Evolutionary conservation across 768 basidiomycete species (phyloP).

Genomic region (Nevesoporus exiguus): DNA sequence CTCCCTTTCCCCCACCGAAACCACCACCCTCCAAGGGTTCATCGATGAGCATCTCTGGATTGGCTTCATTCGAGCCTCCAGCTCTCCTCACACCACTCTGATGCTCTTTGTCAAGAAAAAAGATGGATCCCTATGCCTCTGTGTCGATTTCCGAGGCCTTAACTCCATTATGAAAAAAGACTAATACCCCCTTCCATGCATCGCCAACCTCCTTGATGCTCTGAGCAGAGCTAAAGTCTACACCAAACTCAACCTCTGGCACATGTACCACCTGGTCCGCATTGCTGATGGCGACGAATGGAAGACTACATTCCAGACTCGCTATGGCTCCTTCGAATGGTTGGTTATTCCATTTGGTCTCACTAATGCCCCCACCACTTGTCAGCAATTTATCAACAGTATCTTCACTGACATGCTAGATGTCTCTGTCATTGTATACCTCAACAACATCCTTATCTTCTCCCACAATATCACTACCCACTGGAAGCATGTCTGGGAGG

Average conservation of each 20-base stretch:
- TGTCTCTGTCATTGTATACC: background rate
- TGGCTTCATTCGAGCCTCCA: background rate
- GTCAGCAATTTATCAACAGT: no score
- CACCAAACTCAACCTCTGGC: no score
- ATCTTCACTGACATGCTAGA: no score
- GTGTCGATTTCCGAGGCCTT: background rate
- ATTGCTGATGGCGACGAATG: background rate
- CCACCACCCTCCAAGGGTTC: background rate
- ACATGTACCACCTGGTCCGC: no score
- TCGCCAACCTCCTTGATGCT: background rate
- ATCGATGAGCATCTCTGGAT: background rate
- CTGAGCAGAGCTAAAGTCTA: background rate
- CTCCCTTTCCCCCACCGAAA: no score
- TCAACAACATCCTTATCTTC: background rate
- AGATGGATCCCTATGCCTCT: background rate
- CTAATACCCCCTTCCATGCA: no score
- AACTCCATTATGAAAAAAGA: background rate
- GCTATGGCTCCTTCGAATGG: background rate
- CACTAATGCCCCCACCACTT: no score
- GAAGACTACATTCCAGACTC: background rate
- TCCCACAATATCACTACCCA: background rate
- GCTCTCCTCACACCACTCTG: background rate
- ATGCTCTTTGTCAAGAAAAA: background rate
- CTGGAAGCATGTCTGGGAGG: background rate
- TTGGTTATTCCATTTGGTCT: background rate